A percentile compares a stretch with the other conserved stretches of the same genome.
Evolutionary conservation across 129 eudicot species (phyloP).

Genomic region (Flaveria sonorensis): DNA sequence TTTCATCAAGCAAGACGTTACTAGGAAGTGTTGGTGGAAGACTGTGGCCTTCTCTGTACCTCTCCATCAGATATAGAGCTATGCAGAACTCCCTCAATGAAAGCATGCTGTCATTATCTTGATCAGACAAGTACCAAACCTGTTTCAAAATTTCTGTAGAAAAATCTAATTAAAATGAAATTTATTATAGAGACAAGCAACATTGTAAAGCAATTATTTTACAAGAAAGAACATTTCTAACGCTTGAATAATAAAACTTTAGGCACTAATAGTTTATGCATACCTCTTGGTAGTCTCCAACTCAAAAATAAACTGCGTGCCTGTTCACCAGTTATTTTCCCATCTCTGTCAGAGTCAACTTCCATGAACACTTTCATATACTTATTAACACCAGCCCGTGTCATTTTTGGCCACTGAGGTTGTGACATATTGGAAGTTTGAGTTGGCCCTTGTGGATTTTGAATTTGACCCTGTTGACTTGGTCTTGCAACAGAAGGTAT

Average conservation of each 20-base stretch:
- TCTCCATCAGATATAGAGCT: conserved; percentile 91
- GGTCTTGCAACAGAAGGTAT: conserved; percentile 45
- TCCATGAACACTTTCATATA: conserved; percentile 89
- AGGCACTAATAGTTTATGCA: neutral
- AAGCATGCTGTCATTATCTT: conserved; percentile 98
- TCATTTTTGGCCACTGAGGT: conserved; percentile 92
- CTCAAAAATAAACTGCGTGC: conserved; percentile 86
- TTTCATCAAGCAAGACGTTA: conserved; percentile 81
- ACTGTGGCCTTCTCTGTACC: conserved; percentile 83
- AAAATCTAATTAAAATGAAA: conserved; percentile 9
- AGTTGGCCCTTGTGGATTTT: conserved; percentile 46
- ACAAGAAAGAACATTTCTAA: neutral
- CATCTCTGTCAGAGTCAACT: conserved; percentile 91
- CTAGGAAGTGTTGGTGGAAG: conserved; percentile 88
- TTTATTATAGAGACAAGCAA: conserved; percentile 2
- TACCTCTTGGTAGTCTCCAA: conserved; percentile 98
- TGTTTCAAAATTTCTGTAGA: conserved; percentile 84
- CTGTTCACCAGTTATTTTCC: conserved; percentile 86
- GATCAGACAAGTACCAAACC: conserved; percentile 96
- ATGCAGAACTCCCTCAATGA: conserved; percentile 91
- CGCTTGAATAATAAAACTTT: neutral
- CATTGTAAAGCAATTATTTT: neutral
- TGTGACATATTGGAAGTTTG: conserved; percentile 55
- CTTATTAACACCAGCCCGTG: conserved; percentile 75
- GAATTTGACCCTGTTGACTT: conserved; percentile 62